phyloP scores from a whole-genome alignment of 352 stramenopile genomes.

The Phytophthora tentaculata region DNA sequence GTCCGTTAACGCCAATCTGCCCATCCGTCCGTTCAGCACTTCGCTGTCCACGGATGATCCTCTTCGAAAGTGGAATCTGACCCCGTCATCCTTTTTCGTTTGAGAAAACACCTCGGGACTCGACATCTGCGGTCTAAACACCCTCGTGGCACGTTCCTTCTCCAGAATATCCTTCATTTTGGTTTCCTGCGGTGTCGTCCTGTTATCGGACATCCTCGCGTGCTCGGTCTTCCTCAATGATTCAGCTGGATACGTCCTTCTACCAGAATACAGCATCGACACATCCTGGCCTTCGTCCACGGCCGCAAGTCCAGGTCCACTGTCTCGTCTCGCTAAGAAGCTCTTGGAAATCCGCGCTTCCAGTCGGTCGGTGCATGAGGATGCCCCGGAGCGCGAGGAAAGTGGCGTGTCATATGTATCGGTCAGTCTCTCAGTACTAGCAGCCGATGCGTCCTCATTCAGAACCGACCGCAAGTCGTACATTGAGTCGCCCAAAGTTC shows the following conservation, averaged over 20 bases:
- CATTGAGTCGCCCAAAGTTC: conserved; percentile 8
- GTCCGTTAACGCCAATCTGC: conserved; percentile 34
- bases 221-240: conserved; percentile 54
- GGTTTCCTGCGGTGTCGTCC: conserved; percentile 28
- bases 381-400: conserved; percentile 33
- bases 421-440: conserved; percentile 12
- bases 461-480: conserved; percentile 20
- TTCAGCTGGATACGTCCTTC: conserved; percentile 73
- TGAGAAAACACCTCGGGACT: conserved; percentile 25
- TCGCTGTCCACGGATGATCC: conserved; percentile 31
- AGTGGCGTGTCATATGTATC: conserved; percentile 34
- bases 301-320: conserved; percentile 10
- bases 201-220: conserved; percentile 49
- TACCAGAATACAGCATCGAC: conserved; percentile 60
- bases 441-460: conserved; percentile 11
- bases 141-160: conserved; percentile 37
- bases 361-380: conserved; percentile 57
- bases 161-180: conserved; percentile 50
- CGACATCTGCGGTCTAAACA: conserved; percentile 18
- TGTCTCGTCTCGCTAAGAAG: conserved; percentile 41
- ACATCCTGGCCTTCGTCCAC: conserved; percentile 44
- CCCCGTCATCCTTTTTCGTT: conserved; percentile 37
- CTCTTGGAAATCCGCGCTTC: conserved; percentile 75
- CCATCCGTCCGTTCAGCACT: conserved; percentile 21
- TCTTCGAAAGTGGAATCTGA: conserved; percentile 73